Conservation (phyloP, 2,329 filamentous ascomycete genomes). For the Claviceps maximensis region DNA sequence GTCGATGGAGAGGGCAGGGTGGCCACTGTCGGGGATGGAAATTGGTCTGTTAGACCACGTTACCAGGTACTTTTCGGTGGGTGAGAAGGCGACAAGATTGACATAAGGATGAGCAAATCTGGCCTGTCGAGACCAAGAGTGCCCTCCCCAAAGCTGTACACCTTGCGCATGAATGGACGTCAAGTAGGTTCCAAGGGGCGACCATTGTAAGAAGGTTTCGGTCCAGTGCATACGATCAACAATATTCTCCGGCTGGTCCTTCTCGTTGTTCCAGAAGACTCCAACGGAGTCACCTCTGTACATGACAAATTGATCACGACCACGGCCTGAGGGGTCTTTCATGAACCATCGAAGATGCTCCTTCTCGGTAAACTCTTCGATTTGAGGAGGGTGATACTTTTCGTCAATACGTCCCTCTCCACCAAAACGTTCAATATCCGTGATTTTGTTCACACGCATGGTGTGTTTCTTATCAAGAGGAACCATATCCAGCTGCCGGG, state of each 20-base stretch:
- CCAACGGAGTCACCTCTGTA: conserved; percentile 85
- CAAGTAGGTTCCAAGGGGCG: conserved; percentile 83
- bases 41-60: conserved; percentile 96
- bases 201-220: conserved; percentile 97
- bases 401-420: conserved; percentile 89
- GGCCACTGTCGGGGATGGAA: conserved; percentile 74
- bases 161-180: conserved; percentile 92
- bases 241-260: conserved; percentile 72
- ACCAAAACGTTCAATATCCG: conserved; percentile 92
- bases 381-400: conserved; percentile 68
- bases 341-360: conserved; percentile 93
- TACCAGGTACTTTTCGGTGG: conserved; percentile 80
- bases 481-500: conserved; percentile 73
- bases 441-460: conserved; percentile 92
- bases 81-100: conserved; percentile 93
- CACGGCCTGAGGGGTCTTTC: conserved; percentile 63
- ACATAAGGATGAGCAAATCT: conserved; percentile 92
- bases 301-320: conserved; percentile 91
- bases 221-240: conserved; percentile 96
- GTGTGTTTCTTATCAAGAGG: conserved; percentile 96
- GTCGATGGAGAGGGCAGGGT: conserved; percentile 72
- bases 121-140: conserved; percentile 78
- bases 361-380: conserved; percentile 78
- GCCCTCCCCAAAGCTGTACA: conserved; percentile 92
- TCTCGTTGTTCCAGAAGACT: conserved; percentile 98